Conservation (phyloP, 768 basidiomycete species). For the Leccinum arenicola region DNA sequence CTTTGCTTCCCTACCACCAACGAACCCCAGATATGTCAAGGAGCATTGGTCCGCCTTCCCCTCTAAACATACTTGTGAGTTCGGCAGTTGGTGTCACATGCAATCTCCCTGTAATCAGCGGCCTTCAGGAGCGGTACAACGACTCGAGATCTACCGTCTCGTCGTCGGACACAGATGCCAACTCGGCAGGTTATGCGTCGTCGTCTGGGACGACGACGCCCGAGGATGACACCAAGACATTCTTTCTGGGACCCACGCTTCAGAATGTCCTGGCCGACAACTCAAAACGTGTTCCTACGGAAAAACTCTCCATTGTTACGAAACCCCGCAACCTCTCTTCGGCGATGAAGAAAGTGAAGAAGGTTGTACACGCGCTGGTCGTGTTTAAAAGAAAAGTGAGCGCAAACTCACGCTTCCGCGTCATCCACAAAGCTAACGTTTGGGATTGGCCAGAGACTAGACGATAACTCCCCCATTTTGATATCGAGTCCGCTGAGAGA, state of each 20-base stretch:
- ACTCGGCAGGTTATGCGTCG: slow-evolving; percentile 21
- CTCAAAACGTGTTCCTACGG: background rate
- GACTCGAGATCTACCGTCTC: slow-evolving; percentile 7
- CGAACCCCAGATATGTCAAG: slow-evolving; percentile 8
- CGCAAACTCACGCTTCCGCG: background rate
- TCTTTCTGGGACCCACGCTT: slow-evolving; percentile 19
- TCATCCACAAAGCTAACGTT: background rate
- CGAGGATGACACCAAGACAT: slow-evolving; percentile 27
- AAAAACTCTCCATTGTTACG: slow-evolving; percentile 8
- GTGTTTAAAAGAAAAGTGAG: slow-evolving; percentile 28
- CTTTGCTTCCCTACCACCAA: background rate
- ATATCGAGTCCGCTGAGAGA: slow-evolving; percentile 28
- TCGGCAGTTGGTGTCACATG: background rate
- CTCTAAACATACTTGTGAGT: slow-evolving; percentile 11
- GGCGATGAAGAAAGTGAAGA: slow-evolving; percentile 26
- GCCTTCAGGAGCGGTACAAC: slow-evolving; percentile 3
- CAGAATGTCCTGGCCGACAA: slow-evolving; percentile 5
- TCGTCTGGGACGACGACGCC: slow-evolving; percentile 33
- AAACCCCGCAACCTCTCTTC: slow-evolving; percentile 15
- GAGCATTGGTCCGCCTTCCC: slow-evolving; percentile 9
- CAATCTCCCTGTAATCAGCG: background rate
- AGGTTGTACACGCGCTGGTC: slow-evolving; percentile 14
- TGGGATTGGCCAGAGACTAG: slow-evolving; percentile 11
- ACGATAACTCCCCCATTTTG: slow-evolving; percentile 24
- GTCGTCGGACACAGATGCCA: slow-evolving; percentile 24